Evolutionary conservation across 192 early-diverging fungal genomes (phyloP).

Genomic region (Haplosporangium gracile): DNA sequence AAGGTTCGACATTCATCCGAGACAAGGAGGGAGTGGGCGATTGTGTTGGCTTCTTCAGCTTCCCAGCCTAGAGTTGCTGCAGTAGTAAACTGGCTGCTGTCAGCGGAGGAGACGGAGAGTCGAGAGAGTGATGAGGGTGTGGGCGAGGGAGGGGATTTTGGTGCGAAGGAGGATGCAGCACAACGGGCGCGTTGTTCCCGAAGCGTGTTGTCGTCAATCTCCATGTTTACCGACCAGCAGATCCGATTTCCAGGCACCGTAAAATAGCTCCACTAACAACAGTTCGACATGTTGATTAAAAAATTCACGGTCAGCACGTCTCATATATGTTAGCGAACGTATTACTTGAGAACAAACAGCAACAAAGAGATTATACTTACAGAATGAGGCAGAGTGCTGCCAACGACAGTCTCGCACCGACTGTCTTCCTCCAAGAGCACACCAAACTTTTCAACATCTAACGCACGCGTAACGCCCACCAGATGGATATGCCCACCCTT

Average conservation of each 20-base stretch:
- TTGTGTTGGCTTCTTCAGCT: neutral
- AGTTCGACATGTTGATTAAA: neutral
- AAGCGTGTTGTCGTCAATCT: slow-evolving; percentile 17
- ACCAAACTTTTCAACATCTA: slow-evolving; percentile 11
- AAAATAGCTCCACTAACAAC: slow-evolving; percentile 24
- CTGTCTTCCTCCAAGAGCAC: slow-evolving; percentile 1
- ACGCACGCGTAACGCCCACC: slow-evolving; percentile 16
- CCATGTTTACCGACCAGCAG: slow-evolving; percentile 22
- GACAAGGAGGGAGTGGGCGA: neutral
- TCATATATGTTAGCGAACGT: neutral
- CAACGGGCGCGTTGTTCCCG: slow-evolving; percentile 16
- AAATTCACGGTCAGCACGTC: neutral
- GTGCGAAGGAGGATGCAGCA: neutral
- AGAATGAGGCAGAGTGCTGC: slow-evolving; percentile 3
- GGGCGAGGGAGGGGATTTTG: slow-evolving; percentile 3
- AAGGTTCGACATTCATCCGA: slow-evolving; percentile 17
- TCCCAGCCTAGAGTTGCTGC: slow-evolving; percentile 11
- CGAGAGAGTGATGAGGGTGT: slow-evolving; percentile 12
- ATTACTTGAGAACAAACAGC: neutral
- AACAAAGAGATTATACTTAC: neutral
- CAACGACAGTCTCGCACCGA: slow-evolving; percentile 1
- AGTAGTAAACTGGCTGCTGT: neutral
- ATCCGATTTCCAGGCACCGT: slow-evolving; percentile 16
- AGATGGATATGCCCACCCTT: slow-evolving; percentile 22
- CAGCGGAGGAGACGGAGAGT: neutral